phyloP scores from a whole-genome alignment of 805 yeast species.

The Priceomyces haplophilus region DNA sequence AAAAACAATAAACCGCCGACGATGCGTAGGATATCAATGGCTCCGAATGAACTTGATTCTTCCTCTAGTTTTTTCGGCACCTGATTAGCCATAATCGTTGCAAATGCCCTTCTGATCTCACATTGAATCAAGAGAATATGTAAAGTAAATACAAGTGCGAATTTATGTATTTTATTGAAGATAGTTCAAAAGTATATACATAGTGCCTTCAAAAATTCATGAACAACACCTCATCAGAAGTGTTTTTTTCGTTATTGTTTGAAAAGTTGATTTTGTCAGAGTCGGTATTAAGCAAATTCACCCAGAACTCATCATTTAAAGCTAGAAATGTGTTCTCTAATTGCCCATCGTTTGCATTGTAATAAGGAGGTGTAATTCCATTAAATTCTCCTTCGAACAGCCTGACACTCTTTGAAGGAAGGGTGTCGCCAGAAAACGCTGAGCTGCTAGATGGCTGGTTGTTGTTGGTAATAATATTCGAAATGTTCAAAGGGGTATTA shows the following conservation, averaged over 20 bases:
- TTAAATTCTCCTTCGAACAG: background rate
- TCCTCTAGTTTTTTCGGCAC: background rate
- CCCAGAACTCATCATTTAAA: constrained; percentile 71
- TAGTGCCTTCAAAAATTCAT: constrained; percentile 10
- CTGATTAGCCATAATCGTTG: constrained; percentile 4
- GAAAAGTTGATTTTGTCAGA: constrained; percentile 32
- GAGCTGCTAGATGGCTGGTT: background rate
- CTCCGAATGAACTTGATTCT: constrained; percentile 16
- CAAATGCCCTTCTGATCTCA: background rate
- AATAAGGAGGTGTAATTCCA: background rate
- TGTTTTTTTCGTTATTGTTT: constrained; percentile 11
- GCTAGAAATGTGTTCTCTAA: constrained; percentile 51
- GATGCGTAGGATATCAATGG: constrained; percentile 43
- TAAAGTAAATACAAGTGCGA: background rate
- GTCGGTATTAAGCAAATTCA: constrained; percentile 45
- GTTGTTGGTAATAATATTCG: background rate
- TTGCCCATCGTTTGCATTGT: constrained; percentile 23
- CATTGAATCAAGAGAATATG: background rate
- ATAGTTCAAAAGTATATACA: too few relatives aligned
- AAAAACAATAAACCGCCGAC: constrained; percentile 45
- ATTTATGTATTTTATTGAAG: too few relatives aligned
- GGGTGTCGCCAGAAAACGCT: background rate
- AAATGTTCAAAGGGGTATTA: background rate
- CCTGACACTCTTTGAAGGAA: background rate
- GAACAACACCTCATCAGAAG: constrained; percentile 27